Conservation (phyloP, 108 stramenopile genomes). For the Asterionellopsis glacialis region DNA sequence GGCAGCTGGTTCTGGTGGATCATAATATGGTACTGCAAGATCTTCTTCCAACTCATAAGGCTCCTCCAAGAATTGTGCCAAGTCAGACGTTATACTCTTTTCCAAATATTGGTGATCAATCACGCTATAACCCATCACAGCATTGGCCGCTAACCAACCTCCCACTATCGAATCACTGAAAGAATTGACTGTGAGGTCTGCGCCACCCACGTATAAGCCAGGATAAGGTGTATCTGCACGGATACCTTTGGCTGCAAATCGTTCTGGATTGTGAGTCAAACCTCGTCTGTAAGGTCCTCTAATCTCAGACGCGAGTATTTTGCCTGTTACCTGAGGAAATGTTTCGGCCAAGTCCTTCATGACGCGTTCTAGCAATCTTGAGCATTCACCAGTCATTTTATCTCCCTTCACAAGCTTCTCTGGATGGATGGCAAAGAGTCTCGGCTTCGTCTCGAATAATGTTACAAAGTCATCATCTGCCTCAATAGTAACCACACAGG, state of each 20-base stretch:
- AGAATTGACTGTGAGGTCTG: constrained; percentile 81
- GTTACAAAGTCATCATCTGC: constrained; percentile 88
- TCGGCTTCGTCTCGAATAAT: constrained; percentile 78
- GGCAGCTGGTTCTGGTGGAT: not conserved
- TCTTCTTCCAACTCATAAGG: constrained; percentile 65
- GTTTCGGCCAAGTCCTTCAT: constrained; percentile 43
- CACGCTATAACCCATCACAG: constrained; percentile 69
- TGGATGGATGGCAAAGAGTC: constrained; percentile 57
- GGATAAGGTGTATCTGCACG: constrained; percentile 74
- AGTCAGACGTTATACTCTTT: constrained; percentile 82
- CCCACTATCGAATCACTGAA: constrained; percentile 73
- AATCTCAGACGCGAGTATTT: constrained; percentile 37
- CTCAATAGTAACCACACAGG: constrained; percentile 88
- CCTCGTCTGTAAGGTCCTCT: constrained; percentile 58
- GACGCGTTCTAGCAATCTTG: constrained; percentile 60
- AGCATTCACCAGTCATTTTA: constrained; percentile 22
- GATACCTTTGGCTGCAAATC: constrained; percentile 83
- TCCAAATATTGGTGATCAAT: constrained; percentile 72
- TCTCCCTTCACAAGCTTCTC: constrained; percentile 6
- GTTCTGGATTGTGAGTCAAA: constrained; percentile 71
- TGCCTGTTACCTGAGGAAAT: constrained; percentile 72
- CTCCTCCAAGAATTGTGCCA: constrained; percentile 48
- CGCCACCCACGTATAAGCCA: constrained; percentile 70
- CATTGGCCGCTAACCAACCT: constrained; percentile 84
- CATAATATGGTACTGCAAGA: constrained; percentile 64